Evolutionary conservation across 2,329 filamentous ascomycete genomes (phyloP), one percentile per base, ranked within the genome.

Genomic region (Epichloe sylvatica): DNA sequence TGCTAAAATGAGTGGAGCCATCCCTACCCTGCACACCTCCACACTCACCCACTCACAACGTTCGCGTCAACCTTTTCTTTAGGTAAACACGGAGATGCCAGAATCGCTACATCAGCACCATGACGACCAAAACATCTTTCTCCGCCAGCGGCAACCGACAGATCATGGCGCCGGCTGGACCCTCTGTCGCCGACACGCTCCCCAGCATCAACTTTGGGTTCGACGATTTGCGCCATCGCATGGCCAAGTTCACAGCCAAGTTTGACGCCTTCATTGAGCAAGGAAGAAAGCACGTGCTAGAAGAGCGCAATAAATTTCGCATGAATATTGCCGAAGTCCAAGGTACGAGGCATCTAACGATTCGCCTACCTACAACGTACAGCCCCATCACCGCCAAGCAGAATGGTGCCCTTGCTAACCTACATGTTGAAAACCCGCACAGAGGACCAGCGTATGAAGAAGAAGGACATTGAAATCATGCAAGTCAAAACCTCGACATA

Each of bases 261-360:
- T 98, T 98, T 59, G 92, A 98, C 63, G 81, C 83, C 0, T 97
- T 96, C 59, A 96, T 98, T 55, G 91, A 95, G 62, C 82, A 86
- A 55, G 89, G 90, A 0, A 78, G 91, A 46, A 94, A 94, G 67
- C 80, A 86, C 48, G 87, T 97, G 0, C 67, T 97, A 7, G 89
- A 96, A 60, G 90, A 97, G 71, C 81, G 89, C 62, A 97, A 96
- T 62, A 84, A 94, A 53, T 98, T 96, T 63, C 85, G 86, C 55
- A 84, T 92, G 71, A 94, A 86, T 60, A 72, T 97, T 23, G 84
- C 88, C 43, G 92, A 97, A 66, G 70, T 95, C 36, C 84, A 94
- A 72, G 91, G 91, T 94, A 74, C 49, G 71, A 44, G 38, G 19
- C n/a, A 25, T 12, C 21, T 9, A 11, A 9, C 17, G 2, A 25